phyloP scores from a whole-genome alignment of 2,329 filamentous ascomycete genomes.

The Aspergillus sp. region DNA sequence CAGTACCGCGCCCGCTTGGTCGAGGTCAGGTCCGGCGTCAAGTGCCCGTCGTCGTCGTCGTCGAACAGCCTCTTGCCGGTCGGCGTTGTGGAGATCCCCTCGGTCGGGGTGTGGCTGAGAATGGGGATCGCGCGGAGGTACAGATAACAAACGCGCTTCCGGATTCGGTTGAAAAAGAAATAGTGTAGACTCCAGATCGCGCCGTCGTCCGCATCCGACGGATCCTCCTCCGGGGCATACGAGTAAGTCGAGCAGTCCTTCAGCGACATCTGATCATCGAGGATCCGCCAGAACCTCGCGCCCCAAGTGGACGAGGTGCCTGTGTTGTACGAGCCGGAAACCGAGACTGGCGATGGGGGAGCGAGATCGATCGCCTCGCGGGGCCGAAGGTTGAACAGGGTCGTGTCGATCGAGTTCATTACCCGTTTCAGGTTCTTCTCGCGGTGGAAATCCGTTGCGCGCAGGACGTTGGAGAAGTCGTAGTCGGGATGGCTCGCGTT shows the following conservation, averaged over 20 bases:
- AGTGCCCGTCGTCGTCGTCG: slow-evolving; percentile 33
- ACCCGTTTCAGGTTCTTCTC: slow-evolving; percentile 71
- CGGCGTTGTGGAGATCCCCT: slow-evolving; percentile 33
- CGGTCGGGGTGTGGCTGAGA: slow-evolving; percentile 59
- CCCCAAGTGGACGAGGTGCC: slow-evolving; percentile 62
- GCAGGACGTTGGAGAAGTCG: slow-evolving; percentile 87
- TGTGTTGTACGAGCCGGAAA: slow-evolving; percentile 39
- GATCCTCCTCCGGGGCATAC: slow-evolving; percentile 81
- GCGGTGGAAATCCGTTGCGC: slow-evolving; percentile 79
- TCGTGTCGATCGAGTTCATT: slow-evolving; percentile 80
- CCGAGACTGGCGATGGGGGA: slow-evolving; percentile 32
- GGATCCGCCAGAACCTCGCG: slow-evolving; percentile 79
- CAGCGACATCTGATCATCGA: slow-evolving; percentile 91
- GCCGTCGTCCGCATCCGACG: slow-evolving; percentile 86
- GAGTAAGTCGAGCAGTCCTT: slow-evolving; percentile 83
- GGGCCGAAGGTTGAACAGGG: slow-evolving; percentile 75
- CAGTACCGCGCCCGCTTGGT: slow-evolving; percentile 80
- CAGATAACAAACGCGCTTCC: slow-evolving; percentile 88
- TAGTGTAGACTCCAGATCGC: slow-evolving; percentile 94
- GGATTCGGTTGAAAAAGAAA: slow-evolving; percentile 91
- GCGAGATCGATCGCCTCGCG: slow-evolving; percentile 36
- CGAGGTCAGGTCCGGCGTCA: slow-evolving; percentile 48
- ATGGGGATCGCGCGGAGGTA: slow-evolving; percentile 76
- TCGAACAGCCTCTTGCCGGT: slow-evolving; percentile 39
- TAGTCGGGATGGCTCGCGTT: slow-evolving; percentile 96